Conservation (phyloP, 2,329 filamentous ascomycete species). For the Gremmenia infestans region DNA sequence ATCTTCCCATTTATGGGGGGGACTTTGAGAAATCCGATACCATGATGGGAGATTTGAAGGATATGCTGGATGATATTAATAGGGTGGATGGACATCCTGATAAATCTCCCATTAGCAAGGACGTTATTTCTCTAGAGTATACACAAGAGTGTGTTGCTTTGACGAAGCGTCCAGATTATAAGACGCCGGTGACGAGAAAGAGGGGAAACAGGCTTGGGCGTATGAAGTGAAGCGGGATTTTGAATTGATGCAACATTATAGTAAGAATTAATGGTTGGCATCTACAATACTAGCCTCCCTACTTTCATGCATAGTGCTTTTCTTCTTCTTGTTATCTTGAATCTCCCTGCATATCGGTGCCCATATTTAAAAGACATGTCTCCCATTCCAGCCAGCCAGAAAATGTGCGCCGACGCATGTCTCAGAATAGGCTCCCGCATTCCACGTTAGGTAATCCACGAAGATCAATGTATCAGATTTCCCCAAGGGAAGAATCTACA, state of each 20-base stretch:
- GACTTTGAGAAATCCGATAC: not conserved
- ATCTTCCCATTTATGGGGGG: constrained; percentile 21
- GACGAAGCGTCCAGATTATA: not conserved
- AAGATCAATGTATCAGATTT: not conserved
- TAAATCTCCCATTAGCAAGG: not conserved
- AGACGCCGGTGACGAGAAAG: not conserved
- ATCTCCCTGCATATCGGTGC: not conserved
- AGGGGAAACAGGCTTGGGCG: not conserved
- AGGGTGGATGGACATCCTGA: not conserved
- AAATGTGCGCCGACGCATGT: not conserved
- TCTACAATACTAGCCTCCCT: no score
- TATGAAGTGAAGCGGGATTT: no score
- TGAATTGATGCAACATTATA: no score
- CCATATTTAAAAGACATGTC: not conserved
- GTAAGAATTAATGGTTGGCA: no score
- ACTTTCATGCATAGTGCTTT: no score
- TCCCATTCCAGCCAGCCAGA: not conserved
- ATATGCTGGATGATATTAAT: constrained; percentile 5
- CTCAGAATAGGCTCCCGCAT: not conserved
- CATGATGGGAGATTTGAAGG: constrained; percentile 3
- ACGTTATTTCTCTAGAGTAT: not conserved
- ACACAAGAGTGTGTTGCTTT: constrained; percentile 6
- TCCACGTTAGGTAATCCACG: not conserved
- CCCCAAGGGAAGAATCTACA: not conserved
- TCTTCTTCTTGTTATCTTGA: no score